Evolutionary conservation across 495 filamentous ascomycete species (phyloP), one percentile per base, ranked within the genome.

Genomic region (Cercophora newfieldiana): DNA sequence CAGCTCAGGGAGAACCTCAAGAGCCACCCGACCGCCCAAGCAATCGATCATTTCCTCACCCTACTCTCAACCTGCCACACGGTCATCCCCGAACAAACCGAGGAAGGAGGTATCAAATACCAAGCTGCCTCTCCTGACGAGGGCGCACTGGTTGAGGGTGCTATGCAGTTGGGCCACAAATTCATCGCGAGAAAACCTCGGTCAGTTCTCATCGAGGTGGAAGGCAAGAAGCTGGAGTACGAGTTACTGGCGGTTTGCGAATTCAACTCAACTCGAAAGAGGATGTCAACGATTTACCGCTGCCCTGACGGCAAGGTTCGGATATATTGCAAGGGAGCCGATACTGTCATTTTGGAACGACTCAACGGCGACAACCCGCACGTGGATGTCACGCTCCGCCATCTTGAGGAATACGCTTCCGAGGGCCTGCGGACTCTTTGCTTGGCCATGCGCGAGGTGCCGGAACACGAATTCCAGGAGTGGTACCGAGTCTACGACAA

Each of bases 61-160:
- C 84, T 99, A 16, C 84, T 99, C 47, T 82, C 93, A 7, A 96
- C 91, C 10, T 99, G 96, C 70, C 96, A 99, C 74, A 99, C 96
- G 3, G 96, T 99, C 65, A 99, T 99, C 72, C 96, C 96, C 0
- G 96, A 99, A 73, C 80, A 86, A 68, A 88, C 84, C 16, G 90
- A 91, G 21, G 87, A 90, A 1, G 88, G 86, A 18, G 82, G 86
- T 31, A 97, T 99, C 79, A 97, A 96, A 77, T 99, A 98, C 71
- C 96, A 99, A 78, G 94, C 96, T 29, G 94, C 96, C 14, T 98
- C 96, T 30, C 96, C 96, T 6, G 96, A 99, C 69, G 96, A 99
- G 79, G 96, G 94, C 56, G 96, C 96, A 16, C 81, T 99, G 51
- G 96, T 99, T 19, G 91, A 98, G 69, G 96, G 96, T 57, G 96